These are phyloP conservation scores for Grifola frondosa DNA, from an alignment of 1,284 basidiomycete genomes.

Conservation along the genomic window DNA sequence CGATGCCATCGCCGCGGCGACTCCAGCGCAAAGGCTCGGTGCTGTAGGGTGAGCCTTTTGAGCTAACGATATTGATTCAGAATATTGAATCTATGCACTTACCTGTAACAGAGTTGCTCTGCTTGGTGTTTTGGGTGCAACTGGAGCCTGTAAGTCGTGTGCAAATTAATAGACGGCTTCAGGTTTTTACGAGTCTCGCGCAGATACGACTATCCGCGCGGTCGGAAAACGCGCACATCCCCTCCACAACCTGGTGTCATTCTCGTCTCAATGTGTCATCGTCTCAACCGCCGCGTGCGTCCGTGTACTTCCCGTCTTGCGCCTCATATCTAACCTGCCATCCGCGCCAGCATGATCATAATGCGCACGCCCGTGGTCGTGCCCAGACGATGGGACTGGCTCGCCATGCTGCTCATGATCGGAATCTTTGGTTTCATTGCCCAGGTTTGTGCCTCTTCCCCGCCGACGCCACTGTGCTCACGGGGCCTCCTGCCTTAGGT, in stretches of 20 bases:
- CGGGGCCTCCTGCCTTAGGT: too few species aligned
- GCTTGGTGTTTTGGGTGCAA: conserved; percentile 59
- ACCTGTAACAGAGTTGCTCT: conserved; percentile 51
- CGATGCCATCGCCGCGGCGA: conserved; percentile 15
- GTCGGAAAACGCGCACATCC: conserved; percentile 76
- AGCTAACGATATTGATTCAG: not conserved
- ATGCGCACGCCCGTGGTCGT: conserved; percentile 40
- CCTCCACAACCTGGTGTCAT: conserved; percentile 70
- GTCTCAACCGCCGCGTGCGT: conserved; percentile 51
- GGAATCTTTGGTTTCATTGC: conserved; percentile 58
- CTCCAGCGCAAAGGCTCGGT: conserved; percentile 36
- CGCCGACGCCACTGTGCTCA: not conserved
- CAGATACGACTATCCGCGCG: conserved; percentile 66
- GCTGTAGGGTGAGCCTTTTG: conserved; percentile 34
- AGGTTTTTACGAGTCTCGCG: not conserved
- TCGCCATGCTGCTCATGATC: conserved; percentile 42
- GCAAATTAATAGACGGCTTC: not conserved
- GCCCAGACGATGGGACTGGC: conserved; percentile 45
- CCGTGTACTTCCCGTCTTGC: not conserved
- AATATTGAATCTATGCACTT: not conserved
- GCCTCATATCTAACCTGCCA: too few species aligned
- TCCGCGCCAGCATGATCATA: conserved; percentile 40
- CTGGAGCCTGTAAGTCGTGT: conserved; percentile 53
- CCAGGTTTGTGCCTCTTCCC: too few species aligned
- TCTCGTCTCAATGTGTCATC: conserved; percentile 62